Percentiles rank a stretch among this genome's conserved stretches.
These are phyloP conservation scores for Chondrostereum purpureum DNA, from an alignment of 1,284 basidiomycete genomes.

Conservation along the genomic window DNA sequence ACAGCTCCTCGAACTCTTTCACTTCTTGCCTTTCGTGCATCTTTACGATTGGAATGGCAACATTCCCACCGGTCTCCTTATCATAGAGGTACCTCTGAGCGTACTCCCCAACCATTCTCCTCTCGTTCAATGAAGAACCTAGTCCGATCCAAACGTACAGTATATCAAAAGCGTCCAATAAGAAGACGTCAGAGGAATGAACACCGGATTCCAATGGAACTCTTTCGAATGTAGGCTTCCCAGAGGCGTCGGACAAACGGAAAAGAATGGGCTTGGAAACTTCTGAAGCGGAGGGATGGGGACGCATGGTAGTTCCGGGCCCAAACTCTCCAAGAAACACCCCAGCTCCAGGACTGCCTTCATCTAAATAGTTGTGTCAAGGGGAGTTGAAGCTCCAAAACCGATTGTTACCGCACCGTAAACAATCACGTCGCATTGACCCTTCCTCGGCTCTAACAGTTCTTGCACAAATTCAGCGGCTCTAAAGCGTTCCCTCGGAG, in stretches of 20 bases:
- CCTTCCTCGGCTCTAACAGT: conserved; percentile 36
- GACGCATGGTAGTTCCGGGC: conserved; percentile 18
- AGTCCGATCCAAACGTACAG: conserved; percentile 56
- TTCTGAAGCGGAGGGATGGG: conserved; percentile 3
- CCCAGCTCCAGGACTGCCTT: conserved; percentile 39
- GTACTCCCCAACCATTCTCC: conserved; percentile 44
- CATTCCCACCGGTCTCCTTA: conserved; percentile 15
- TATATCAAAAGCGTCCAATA: conserved; percentile 27
- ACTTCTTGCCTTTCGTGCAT: conserved; percentile 46
- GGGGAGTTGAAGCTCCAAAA: background rate
- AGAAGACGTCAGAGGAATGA: conserved; percentile 27
- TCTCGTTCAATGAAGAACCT: conserved; percentile 39
- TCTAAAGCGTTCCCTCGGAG: conserved; percentile 50
- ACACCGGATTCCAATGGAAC: conserved; percentile 26
- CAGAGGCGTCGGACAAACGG: conserved; percentile 42
- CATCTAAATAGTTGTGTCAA: conserved; percentile 29
- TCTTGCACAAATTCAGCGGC: conserved; percentile 51
- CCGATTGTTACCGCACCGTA: conserved; percentile 33
- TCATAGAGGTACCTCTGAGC: conserved; percentile 47
- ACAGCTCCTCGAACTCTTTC: conserved; percentile 29
- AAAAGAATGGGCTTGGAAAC: conserved; percentile 26
- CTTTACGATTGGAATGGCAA: conserved; percentile 39
- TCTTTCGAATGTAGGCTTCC: conserved; percentile 30
- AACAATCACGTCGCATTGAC: conserved; percentile 39
- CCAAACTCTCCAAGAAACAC: conserved; percentile 44